Conservation (phyloP, 2,329 filamentous ascomycete genomes). For the Sphaerulina vaccinii region DNA sequence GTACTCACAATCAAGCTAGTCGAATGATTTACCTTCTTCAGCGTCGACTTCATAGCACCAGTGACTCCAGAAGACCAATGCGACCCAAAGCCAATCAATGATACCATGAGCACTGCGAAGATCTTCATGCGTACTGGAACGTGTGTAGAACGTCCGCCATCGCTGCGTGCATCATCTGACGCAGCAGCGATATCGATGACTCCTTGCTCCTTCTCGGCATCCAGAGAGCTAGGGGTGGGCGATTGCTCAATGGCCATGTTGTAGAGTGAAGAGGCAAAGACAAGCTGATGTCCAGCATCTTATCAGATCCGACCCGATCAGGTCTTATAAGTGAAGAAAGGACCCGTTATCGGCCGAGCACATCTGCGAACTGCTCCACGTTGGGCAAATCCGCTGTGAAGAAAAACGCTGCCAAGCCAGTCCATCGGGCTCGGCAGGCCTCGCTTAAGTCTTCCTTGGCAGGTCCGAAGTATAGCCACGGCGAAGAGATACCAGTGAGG, state of each 20-base stretch:
- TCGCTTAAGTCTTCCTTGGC: background rate
- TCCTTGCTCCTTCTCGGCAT: background rate
- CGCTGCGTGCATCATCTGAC: slow-evolving; percentile 13
- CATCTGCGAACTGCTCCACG: background rate
- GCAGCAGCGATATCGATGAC: background rate
- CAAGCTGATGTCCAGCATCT: background rate
- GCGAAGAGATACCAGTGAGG: background rate
- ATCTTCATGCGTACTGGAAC: slow-evolving; percentile 38
- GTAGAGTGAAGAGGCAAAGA: background rate
- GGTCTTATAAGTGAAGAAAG: background rate
- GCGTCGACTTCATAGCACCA: slow-evolving; percentile 59
- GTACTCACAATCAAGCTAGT: background rate
- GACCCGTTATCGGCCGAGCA: background rate
- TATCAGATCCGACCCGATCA: slow-evolving; percentile 3
- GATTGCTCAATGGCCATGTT: background rate
- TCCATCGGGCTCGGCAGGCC: background rate
- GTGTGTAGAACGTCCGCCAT: slow-evolving; percentile 15
- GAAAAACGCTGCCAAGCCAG: background rate
- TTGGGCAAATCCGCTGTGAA: background rate
- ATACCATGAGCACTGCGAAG: slow-evolving; percentile 52
- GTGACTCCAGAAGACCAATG: slow-evolving; percentile 62
- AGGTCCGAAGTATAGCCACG: slow-evolving; percentile 1
- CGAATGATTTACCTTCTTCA: slow-evolving; percentile 50
- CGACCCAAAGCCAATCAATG: slow-evolving; percentile 58
- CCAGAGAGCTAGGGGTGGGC: background rate